Percentiles rank a stretch among this genome's conserved stretches.
Evolutionary conservation across 768 basidiomycete species (phyloP).

Genomic region (Mycena epipterygia): DNA sequence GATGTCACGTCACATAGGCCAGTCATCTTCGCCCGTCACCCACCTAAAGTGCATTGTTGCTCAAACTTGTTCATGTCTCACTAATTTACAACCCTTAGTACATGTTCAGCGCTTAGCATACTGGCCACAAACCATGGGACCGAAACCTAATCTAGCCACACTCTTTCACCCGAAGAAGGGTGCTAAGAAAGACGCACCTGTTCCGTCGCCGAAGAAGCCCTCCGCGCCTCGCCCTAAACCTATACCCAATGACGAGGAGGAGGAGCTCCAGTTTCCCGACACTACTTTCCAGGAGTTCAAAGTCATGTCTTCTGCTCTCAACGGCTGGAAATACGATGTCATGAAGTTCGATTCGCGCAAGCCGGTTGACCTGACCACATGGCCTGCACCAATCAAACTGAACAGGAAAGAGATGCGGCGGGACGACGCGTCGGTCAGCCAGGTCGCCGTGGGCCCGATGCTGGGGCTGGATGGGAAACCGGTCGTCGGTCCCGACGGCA

Average conservation of each 20-base stretch:
- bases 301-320: conserved; percentile 83
- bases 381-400: conserved; percentile 84
- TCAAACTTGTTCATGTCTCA: conserved; percentile 8
- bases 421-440: conserved; percentile 56
- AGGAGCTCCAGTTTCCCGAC: conserved; percentile 69
- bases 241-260: conserved; percentile 60
- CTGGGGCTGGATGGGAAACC: conserved; percentile 87
- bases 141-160: conserved; percentile 58
- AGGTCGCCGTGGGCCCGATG: conserved; percentile 78
- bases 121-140: conserved; percentile 52
- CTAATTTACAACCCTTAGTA: conserved; percentile 30
- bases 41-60: conserved; percentile 18
- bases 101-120: conserved; percentile 19
- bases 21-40: conserved; percentile 17
- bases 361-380: conserved; percentile 75
- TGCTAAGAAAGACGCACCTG: conserved; percentile 50
- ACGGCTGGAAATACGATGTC: conserved; percentile 93
- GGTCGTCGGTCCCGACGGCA: conserved; percentile 82
- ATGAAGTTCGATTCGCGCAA: conserved; percentile 91
- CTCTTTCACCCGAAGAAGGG: conserved; percentile 82
- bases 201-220: conserved; percentile 54
- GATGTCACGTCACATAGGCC: neutral
- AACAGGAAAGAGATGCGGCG: conserved; percentile 87
- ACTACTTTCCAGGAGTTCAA: conserved; percentile 82
- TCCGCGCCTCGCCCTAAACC: conserved; percentile 56